These are phyloP conservation scores for Mortierella sp. DNA, from an alignment of 371 early-diverging fungal species.

Conservation along the genomic window DNA sequence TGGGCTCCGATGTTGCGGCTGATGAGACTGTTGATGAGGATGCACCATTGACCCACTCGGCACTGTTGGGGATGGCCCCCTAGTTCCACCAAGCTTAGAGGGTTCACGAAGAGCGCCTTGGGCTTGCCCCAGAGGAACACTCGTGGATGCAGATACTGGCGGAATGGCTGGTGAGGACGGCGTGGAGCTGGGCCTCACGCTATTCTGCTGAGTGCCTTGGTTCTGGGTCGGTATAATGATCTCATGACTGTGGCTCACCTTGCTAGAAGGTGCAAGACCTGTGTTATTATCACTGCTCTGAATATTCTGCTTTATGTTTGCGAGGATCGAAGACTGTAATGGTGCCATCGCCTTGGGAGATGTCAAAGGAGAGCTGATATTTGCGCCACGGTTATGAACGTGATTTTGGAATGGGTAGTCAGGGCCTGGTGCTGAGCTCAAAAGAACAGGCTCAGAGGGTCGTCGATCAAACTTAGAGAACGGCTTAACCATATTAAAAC, in stretches of 20 bases:
- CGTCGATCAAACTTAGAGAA: constrained; percentile 31
- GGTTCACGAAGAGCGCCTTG: constrained; percentile 1
- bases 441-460: constrained; percentile 48
- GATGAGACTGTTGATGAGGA: constrained; percentile 3
- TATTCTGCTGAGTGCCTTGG: constrained; percentile 15
- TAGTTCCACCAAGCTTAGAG: constrained; percentile 13
- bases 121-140: too few species aligned
- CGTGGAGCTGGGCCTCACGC: constrained; percentile 31
- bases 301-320: constrained; percentile 29
- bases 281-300: constrained; percentile 22
- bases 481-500: constrained; percentile 40
- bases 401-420: constrained; percentile 34
- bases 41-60: constrained; percentile 8
- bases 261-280: constrained; percentile 10
- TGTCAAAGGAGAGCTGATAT: constrained; percentile 26
- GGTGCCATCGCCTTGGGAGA: constrained; percentile 41
- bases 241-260: constrained; percentile 28
- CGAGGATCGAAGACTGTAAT: constrained; percentile 27
- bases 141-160: constrained; percentile 3
- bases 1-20: constrained; percentile 8
- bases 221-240: constrained; percentile 26
- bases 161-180: constrained; percentile 45
- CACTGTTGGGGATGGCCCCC: constrained; percentile 40
- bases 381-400: constrained; percentile 16
- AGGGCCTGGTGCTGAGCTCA: constrained; percentile 27